Percentiles rank a stretch among this genome's conserved stretches.
phyloP scores from a whole-genome alignment of 1,139 yeast genomes.

The Debaryomycetaceae sp. region DNA sequence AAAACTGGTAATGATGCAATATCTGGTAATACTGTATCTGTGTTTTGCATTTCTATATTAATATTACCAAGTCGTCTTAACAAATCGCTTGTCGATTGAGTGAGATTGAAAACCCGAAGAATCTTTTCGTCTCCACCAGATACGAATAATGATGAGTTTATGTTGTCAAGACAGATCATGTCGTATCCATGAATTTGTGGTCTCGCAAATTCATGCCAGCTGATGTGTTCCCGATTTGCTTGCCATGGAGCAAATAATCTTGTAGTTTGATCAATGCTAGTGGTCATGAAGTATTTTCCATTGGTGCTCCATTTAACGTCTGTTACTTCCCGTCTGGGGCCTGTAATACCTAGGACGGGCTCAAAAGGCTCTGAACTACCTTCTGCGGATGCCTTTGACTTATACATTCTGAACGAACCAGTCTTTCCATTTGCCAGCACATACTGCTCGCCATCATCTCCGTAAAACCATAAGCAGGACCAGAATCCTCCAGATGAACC shows the following conservation, averaged over 20 bases:
- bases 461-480: constrained; percentile 77
- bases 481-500: constrained; percentile 98
- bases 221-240: constrained; percentile 21
- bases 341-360: constrained; percentile 65
- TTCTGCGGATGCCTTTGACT: constrained; percentile 17
- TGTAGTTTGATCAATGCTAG: constrained; percentile 91
- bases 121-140: constrained; percentile 98
- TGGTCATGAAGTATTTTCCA: constrained; percentile 68
- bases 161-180: constrained; percentile 76
- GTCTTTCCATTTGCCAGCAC: constrained; percentile 85
- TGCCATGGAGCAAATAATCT: constrained; percentile 71
- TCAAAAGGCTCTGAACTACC: constrained; percentile 44
- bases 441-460: constrained; percentile 37
- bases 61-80: constrained; percentile 55
- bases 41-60: constrained; percentile 18
- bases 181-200: constrained; percentile 99
- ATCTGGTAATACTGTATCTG: constrained; percentile 50
- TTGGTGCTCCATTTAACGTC: constrained; percentile 75
- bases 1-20: constrained; percentile 90
- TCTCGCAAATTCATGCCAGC: constrained; percentile 91
- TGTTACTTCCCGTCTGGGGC: constrained; percentile 71
- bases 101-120: constrained; percentile 83
- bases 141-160: constrained; percentile 63
- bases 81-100: constrained; percentile 70
- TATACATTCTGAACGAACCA: constrained; percentile 88